These are phyloP conservation scores for Candida smagusa DNA, from an alignment of 1,139 yeast genomes.

Conservation along the genomic window DNA sequence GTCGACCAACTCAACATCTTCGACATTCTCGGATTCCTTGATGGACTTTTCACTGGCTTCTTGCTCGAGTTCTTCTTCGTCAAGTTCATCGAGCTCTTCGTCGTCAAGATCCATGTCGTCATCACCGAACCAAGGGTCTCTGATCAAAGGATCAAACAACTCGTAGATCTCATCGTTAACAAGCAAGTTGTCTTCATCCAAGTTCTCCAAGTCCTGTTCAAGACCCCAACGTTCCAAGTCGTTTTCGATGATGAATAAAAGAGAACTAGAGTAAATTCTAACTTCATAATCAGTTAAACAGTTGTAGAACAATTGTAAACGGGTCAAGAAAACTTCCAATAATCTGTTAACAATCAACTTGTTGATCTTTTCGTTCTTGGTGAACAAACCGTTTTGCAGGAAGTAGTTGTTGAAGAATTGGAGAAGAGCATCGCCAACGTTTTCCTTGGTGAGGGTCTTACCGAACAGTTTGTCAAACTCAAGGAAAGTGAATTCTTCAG, in stretches of 20 bases:
- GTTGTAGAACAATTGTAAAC: constrained; percentile 64
- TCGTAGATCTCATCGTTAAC: constrained; percentile 22
- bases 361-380: constrained; percentile 13
- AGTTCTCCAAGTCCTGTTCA: constrained; percentile 12
- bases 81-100: constrained; percentile 19
- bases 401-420: constrained; percentile 44
- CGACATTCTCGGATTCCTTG: constrained; percentile 27
- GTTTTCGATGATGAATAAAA: constrained; percentile 73
- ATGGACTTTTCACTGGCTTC: constrained; percentile 24
- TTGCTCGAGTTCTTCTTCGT: constrained; percentile 26
- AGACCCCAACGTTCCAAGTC: constrained; percentile 48
- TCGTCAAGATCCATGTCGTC: constrained; percentile 33
- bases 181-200: constrained; percentile 13
- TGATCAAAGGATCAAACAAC: constrained; percentile 38
- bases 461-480: constrained; percentile 71
- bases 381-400: neutral
- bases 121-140: constrained; percentile 17
- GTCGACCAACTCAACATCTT: constrained; percentile 24
- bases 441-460: constrained; percentile 45
- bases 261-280: constrained; percentile 69
- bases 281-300: constrained; percentile 61
- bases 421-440: constrained; percentile 46
- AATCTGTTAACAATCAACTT: constrained; percentile 23
- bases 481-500: constrained; percentile 29
- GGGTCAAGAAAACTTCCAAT: constrained; percentile 44